A percentile compares a stretch with the other conserved stretches of the same genome.
phyloP scores from a whole-genome alignment of 1,284 basidiomycete genomes.

The Gymnopus androsaceus region DNA sequence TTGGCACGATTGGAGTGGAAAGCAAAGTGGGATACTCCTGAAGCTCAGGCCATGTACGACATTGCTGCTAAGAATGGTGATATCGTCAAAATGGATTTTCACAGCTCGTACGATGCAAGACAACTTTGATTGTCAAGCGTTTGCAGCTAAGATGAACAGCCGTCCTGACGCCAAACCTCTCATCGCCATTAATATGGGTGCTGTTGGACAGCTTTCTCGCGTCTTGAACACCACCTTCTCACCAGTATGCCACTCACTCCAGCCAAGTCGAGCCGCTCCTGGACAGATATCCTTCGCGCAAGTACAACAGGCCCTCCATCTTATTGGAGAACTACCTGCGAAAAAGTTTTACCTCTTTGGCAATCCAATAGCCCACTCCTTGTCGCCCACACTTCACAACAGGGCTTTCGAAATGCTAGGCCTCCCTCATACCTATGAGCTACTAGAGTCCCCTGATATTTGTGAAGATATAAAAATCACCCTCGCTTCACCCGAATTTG shows the following conservation, averaged over 20 bases:
- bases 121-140: conserved; percentile 80
- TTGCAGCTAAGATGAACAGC: conserved; percentile 52
- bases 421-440: conserved; percentile 78
- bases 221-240: conserved; percentile 86
- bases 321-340: conserved; percentile 78
- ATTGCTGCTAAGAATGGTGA: conserved; percentile 75
- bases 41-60: conserved; percentile 71
- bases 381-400: conserved; percentile 94
- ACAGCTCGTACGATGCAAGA: conserved; percentile 78
- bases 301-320: conserved; percentile 79
- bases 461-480: conserved; percentile 67
- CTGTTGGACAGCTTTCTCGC: conserved; percentile 86
- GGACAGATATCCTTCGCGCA: conserved; percentile 90
- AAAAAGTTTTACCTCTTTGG: conserved; percentile 87
- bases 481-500: conserved; percentile 75
- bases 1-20: conserved; percentile 92
- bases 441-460: conserved; percentile 76
- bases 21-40: conserved; percentile 75
- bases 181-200: conserved; percentile 94
- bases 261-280: conserved; percentile 86
- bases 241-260: conserved; percentile 86
- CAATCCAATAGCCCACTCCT: conserved; percentile 84
- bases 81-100: conserved; percentile 90
- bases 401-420: conserved; percentile 82
- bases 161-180: conserved; percentile 69